These are phyloP conservation scores for Boletellus ananas DNA, from an alignment of 768 basidiomycete species.

Conservation along the genomic window DNA sequence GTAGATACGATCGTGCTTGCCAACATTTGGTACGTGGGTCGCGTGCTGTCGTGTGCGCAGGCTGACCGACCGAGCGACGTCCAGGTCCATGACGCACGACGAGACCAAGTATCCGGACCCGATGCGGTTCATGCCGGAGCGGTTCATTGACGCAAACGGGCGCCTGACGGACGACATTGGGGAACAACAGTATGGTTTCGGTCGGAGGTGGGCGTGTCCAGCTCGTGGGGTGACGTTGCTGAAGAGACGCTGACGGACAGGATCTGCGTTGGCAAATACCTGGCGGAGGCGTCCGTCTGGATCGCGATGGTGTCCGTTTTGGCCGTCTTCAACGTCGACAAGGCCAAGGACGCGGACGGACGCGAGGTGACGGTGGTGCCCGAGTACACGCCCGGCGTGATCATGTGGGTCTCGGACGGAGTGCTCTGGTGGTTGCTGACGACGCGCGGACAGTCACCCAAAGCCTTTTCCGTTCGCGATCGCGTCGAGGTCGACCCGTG, in stretches of 20 bases:
- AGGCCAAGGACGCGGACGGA: conserved; percentile 32
- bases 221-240: background rate
- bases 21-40: conserved; percentile 12
- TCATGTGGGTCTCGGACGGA: conserved; percentile 19
- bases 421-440: background rate
- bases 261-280: conserved; percentile 26
- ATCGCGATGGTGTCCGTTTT: conserved; percentile 26
- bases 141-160: conserved; percentile 17
- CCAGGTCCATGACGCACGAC: conserved; percentile 28
- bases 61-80: too few relatives aligned
- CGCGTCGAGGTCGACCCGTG: conserved; percentile 12
- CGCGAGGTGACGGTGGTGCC: conserved; percentile 23
- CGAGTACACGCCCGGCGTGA: conserved; percentile 25
- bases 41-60: too few relatives aligned
- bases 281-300: conserved; percentile 25
- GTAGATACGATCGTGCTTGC: conserved; percentile 24
- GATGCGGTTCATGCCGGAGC: conserved; percentile 20
- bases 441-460: conserved; percentile 6
- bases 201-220: conserved; percentile 13
- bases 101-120: conserved; percentile 20
- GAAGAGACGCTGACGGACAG: background rate
- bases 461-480: conserved; percentile 21
- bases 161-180: conserved; percentile 16
- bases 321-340: conserved; percentile 24
- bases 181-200: conserved; percentile 22